Base-by-base conservation (phyloP, 768 basidiomycete genomes). In the Phylloporus sp. region DNA sequence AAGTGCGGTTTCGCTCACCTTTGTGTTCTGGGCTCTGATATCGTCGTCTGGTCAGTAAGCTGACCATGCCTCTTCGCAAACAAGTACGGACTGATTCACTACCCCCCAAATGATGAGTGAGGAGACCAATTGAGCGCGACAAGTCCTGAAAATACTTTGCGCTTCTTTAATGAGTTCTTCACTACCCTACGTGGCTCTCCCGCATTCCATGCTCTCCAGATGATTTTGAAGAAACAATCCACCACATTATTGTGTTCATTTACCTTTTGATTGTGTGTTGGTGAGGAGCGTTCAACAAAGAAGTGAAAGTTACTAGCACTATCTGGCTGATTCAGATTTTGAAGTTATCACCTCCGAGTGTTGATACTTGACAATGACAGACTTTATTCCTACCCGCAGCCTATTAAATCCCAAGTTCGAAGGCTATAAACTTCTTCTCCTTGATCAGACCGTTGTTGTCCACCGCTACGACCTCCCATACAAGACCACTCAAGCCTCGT, bases 371-470 rank as follows among this genome's bases (percentile, higher is more conserved):
- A 20, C 9, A 11, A 73, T 72, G 71, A 34, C 72, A 38, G 60
- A 57, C 47, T 82, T 84, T 58, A 62, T 59, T n/a, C 67, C 75
- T 10, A 70, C 77, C 6, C 79, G 79, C 36, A 62, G 74, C 27
- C 76, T 92, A 15, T 68, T 88, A 23, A 92, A 93, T 59, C 82
- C 88, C 2, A 87, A 86, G 58, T 94, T 94, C 51, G 91, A 94
- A 57, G 88, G 87, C 2, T 93, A 94, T 66, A 88, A 80, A 57
- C 76, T 94, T 24, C 76, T 84, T 54, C 70, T 81, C 4, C 72
- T 89, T 29, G 65, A 74, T 11, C 82, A 84, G 57, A 79, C 84
- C n/a, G 71, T 79, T 8, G 75, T 87, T 5, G 67, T 69, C 18
- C 75, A 78, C 16, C 76, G 79, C 23, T 79, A 77, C 64, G 65